Base-by-base conservation (phyloP, 768 basidiomycete genomes). In the Suillus plorans region DNA sequence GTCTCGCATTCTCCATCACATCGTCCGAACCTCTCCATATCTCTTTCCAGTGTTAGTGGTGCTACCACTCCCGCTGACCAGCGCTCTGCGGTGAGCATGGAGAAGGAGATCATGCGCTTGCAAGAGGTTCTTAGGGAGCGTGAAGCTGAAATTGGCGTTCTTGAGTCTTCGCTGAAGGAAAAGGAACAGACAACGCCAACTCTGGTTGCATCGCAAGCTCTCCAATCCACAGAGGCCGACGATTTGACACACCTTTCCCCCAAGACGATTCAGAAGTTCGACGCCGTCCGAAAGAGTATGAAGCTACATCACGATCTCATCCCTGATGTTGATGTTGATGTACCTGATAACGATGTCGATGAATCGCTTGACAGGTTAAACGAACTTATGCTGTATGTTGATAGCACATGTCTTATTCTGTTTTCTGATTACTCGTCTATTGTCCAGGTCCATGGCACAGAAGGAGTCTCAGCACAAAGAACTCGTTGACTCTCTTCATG, bases 51-150 rank as follows among this genome's bases (percentile, higher is more conserved):
- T 69, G 75, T 64, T 50, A 74, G 72, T 58, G 72, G 74, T 31
- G 64, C 49, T 31, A 58, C 44, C 22, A 71, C 70, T 22, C 67
- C 69, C 0, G 68, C 79, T 10, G 82, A 83, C 64, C 91, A 94
- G 70, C 87, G 96, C 57, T 93, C 94, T 34, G 88, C 89, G 8
- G 81, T 84, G 20, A 95, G 95, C 74, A 82, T 97, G 66, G 95
- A 97, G 77, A 90, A 91, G 71, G 97, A 99, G 77, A 94, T 98
- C 64, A 95, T 95, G 90, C 89, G 95, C 64, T 79, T 99, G 52
- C 97, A 99, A 75, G 90, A 95, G 70, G 94, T 95, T 41, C 82
- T 99, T 66, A 91, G 88, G 73, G 92, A 95, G 67, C 85, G 96
- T 58, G 97, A 98, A 76, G 83, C 87, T n/a, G 97, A 99, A 77